A percentile compares a stretch with the other conserved stretches of the same genome.
These are phyloP conservation scores for Stagonosporopsis vannaccii DNA, from an alignment of 2,329 filamentous ascomycete genomes.

Conservation along the genomic window DNA sequence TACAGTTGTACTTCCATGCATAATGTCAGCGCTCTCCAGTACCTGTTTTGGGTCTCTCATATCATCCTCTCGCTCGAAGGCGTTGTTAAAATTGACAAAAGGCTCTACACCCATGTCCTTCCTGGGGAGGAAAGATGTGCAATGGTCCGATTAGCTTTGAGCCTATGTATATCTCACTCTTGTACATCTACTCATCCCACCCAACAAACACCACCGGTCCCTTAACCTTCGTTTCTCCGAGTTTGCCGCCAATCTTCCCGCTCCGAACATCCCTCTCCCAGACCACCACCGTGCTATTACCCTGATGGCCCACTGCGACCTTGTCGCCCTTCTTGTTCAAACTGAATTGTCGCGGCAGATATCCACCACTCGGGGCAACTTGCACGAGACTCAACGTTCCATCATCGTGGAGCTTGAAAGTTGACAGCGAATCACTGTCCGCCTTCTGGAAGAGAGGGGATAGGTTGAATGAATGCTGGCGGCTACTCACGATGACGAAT, in stretches of 20 bases:
- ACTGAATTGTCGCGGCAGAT: conserved; percentile 70
- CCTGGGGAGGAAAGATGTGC: too few relatives aligned
- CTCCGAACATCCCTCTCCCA: conserved; percentile 65
- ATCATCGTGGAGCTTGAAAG: conserved; percentile 42
- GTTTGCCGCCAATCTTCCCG: conserved; percentile 57
- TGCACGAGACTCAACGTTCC: conserved; percentile 64
- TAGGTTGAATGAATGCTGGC: conserved; percentile 64
- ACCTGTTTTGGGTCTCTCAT: not conserved
- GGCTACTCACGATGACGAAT: conserved; percentile 71
- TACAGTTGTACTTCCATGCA: too few relatives aligned
- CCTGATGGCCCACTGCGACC: conserved; percentile 70
- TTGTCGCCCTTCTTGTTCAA: conserved; percentile 69
- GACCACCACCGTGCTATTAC: conserved; percentile 66
- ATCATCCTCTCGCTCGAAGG: too few relatives aligned
- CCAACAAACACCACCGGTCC: conserved; percentile 21
- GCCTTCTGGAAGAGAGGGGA: conserved; percentile 36
- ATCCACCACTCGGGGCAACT: conserved; percentile 67
- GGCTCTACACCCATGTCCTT: too few relatives aligned
- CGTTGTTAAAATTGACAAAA: too few relatives aligned
- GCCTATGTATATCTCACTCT: not conserved
- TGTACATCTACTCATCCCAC: conserved; percentile 17
- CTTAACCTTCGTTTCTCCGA: conserved; percentile 6
- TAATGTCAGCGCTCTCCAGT: too few relatives aligned
- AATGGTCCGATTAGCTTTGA: too few relatives aligned
- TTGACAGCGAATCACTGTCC: conserved; percentile 66